Conservation (phyloP, 179 eudicot species). For the Actinidia arguta region DNA sequence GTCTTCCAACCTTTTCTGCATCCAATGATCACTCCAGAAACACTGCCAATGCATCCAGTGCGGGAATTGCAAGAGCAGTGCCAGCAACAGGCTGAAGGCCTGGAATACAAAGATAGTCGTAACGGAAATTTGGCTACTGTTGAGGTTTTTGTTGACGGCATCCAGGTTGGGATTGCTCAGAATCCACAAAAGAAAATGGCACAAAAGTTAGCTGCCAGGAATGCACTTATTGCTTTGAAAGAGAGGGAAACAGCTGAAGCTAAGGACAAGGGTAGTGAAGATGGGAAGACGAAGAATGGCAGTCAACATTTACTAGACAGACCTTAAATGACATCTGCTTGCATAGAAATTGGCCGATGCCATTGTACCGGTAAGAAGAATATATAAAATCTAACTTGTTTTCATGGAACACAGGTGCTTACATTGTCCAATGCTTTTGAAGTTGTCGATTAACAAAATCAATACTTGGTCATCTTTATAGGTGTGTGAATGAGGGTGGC, state of each 20-base stretch:
- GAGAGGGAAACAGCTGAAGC: constrained; percentile 76
- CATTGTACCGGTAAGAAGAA: constrained; percentile 72
- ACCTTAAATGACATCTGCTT: constrained; percentile 94
- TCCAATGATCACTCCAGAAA: constrained; percentile 99
- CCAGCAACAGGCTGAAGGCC: constrained; percentile 98
- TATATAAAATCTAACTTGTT: background rate
- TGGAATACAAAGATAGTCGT: constrained; percentile 93
- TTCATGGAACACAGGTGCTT: background rate
- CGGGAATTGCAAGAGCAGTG: constrained; percentile 98
- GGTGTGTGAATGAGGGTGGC: constrained; percentile 97
- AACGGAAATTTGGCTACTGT: constrained; percentile 92
- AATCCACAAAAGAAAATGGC: constrained; percentile 99
- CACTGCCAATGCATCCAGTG: constrained; percentile 99
- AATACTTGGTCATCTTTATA: constrained; percentile 28
- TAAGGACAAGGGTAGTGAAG: constrained; percentile 56
- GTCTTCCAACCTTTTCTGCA: constrained; percentile 93
- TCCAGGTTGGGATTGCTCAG: constrained; percentile 93
- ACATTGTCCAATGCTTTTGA: background rate
- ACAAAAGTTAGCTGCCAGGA: constrained; percentile 95
- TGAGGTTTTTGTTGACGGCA: constrained; percentile 89
- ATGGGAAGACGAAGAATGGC: constrained; percentile 72
- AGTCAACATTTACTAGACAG: constrained; percentile 92
- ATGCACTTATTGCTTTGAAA: constrained; percentile 81
- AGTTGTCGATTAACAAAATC: background rate
- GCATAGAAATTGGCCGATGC: constrained; percentile 99